A percentile compares a stretch with the other conserved stretches of the same genome.
These are phyloP conservation scores for Leccinum obscurum DNA, from an alignment of 768 basidiomycete species.

Conservation along the genomic window DNA sequence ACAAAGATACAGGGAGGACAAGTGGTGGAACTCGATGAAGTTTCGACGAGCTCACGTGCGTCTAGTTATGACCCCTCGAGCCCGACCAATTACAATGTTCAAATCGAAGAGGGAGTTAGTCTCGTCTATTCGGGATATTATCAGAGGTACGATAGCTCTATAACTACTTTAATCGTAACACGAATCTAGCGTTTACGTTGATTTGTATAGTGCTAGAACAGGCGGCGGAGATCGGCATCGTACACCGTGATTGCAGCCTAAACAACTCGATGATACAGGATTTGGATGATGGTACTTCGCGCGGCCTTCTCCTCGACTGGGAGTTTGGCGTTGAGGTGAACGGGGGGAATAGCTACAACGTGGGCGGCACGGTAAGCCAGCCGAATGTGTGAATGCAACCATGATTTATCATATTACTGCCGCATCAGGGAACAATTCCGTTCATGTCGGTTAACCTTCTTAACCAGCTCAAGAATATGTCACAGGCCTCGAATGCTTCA, in stretches of 20 bases:
- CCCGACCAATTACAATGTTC: background rate
- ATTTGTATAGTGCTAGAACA: background rate
- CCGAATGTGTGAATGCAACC: background rate
- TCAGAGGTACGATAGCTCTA: background rate
- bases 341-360: background rate
- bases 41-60: background rate
- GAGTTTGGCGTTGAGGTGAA: background rate
- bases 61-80: background rate
- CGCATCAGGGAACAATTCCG: background rate
- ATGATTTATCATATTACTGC: background rate
- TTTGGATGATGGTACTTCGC: background rate
- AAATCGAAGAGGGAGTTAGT: background rate
- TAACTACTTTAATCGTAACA: background rate
- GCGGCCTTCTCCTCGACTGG: background rate
- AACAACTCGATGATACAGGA: background rate
- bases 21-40: background rate
- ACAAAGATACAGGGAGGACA: background rate
- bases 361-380: background rate
- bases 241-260: background rate
- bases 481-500: background rate
- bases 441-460: background rate
- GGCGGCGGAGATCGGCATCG: background rate
- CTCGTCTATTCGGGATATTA: background rate
- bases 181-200: background rate
- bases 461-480: background rate